Evolutionary conservation across 2,329 filamentous ascomycete species (phyloP).

Genomic region (Colletotrichum sp.): DNA sequence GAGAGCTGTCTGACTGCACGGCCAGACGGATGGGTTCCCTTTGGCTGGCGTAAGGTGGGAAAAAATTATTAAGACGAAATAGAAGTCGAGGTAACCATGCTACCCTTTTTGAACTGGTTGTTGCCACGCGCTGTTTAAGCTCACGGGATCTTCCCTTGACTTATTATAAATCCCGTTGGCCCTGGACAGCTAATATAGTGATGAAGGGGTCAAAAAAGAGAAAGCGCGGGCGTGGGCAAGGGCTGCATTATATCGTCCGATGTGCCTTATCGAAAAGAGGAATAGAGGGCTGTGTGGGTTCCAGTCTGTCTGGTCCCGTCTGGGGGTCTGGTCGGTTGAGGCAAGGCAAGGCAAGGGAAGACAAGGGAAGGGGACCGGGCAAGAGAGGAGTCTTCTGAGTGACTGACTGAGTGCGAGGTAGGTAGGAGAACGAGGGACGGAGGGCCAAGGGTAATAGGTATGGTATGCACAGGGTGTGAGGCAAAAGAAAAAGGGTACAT

Average conservation of each 20-base stretch:
- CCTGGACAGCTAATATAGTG: conserved; percentile 37
- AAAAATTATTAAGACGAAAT: conserved; percentile 21
- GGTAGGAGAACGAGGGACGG: conserved; percentile 13
- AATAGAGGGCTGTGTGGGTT: conserved; percentile 25
- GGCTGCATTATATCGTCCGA: conserved; percentile 54
- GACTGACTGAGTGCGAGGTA: not conserved
- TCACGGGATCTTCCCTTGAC: conserved; percentile 32
- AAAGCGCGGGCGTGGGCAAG: conserved; percentile 37
- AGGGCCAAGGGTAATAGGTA: conserved; percentile 30
- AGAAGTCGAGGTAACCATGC: conserved; percentile 21
- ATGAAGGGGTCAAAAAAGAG: conserved; percentile 34
- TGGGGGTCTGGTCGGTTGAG: conserved; percentile 4
- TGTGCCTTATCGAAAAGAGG: conserved; percentile 41
- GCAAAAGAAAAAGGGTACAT: conserved; percentile 28
- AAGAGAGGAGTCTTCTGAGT: not conserved
- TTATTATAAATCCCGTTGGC: conserved; percentile 36
- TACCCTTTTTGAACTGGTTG: conserved; percentile 15
- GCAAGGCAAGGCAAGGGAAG: not conserved
- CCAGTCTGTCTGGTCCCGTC: conserved; percentile 4
- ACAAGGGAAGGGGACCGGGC: conserved; percentile 1
- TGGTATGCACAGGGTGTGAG: conserved; percentile 13
- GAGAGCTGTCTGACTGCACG: conserved; percentile 13
- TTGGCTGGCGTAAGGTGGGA: conserved; percentile 13
- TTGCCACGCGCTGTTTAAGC: conserved; percentile 20
- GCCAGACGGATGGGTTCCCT: conserved; percentile 10